Evolutionary conservation across 169 alveolate species (phyloP).

Genomic region (Perkinsus olseni): DNA sequence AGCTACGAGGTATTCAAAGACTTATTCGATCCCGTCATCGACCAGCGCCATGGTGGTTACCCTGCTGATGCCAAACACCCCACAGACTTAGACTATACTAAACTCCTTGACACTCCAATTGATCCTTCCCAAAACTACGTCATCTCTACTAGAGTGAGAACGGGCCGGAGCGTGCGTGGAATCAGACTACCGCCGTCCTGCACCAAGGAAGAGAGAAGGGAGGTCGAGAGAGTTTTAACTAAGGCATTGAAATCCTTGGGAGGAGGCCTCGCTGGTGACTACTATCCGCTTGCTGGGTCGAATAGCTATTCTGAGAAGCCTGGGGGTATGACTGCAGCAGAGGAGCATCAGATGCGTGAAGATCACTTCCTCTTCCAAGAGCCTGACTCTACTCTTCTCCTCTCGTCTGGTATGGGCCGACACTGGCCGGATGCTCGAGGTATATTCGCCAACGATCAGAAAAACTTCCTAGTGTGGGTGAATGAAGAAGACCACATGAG

Average conservation of each 20-base stretch:
- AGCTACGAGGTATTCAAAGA: conserved; percentile 13
- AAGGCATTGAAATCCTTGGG: conserved; percentile 21
- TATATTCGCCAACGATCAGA: conserved; percentile 35
- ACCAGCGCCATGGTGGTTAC: conserved; percentile 21
- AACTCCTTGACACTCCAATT: conserved; percentile 12
- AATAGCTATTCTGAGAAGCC: not conserved
- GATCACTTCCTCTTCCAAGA: conserved; percentile 44
- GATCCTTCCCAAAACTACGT: conserved; percentile 13
- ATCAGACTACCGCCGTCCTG: conserved; percentile 41
- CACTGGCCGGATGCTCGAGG: conserved; percentile 55
- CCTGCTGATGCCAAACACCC: conserved; percentile 21
- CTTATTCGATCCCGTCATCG: conserved; percentile 22
- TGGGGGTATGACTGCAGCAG: conserved; percentile 19
- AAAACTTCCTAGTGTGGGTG: conserved; percentile 43
- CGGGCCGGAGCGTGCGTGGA: conserved; percentile 21
- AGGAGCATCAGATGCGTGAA: conserved; percentile 26
- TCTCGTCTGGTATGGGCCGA: conserved; percentile 24
- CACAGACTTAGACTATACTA: conserved; percentile 23
- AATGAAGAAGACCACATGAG: conserved; percentile 47
- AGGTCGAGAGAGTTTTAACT: conserved; percentile 21
- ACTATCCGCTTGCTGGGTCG: conserved; percentile 29
- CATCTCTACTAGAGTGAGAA: conserved; percentile 10
- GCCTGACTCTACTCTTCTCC: conserved; percentile 21
- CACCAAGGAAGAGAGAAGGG: conserved; percentile 27
- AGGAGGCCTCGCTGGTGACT: conserved; percentile 36